Conservation (phyloP, 805 yeast species). For the Metschnikowia henanensis region DNA sequence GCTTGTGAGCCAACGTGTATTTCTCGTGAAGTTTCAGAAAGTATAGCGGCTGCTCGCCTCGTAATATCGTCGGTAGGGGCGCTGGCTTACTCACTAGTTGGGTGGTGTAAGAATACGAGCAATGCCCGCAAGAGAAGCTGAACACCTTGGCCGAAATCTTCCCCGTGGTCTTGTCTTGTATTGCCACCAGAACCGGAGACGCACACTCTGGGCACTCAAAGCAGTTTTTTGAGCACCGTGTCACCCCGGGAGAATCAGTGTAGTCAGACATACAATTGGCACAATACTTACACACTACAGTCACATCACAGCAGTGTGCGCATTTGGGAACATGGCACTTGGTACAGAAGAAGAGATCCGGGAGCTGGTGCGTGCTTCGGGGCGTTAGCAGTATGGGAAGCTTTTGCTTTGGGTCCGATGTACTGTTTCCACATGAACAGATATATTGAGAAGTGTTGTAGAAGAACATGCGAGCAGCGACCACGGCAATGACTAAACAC, state of each 20-base stretch:
- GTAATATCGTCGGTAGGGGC: constrained; percentile 16
- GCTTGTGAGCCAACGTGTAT: constrained; percentile 6
- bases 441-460: constrained; percentile 13
- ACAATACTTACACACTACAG: constrained; percentile 34
- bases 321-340: constrained; percentile 34
- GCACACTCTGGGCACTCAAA: constrained; percentile 39
- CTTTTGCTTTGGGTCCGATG: background rate
- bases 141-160: constrained; percentile 14
- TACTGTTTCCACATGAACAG: constrained; percentile 15
- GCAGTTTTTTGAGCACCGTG: constrained; percentile 38
- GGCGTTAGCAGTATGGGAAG: constrained; percentile 6
- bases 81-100: constrained; percentile 17
- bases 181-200: constrained; percentile 25
- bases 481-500: background rate
- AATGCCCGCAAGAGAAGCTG: constrained; percentile 14
- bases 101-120: constrained; percentile 16
- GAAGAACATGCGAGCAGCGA: constrained; percentile 9
- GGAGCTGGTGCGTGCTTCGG: constrained; percentile 16
- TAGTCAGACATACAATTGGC: constrained; percentile 38
- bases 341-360: constrained; percentile 38
- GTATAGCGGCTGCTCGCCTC: constrained; percentile 10
- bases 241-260: constrained; percentile 21
- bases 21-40: constrained; percentile 14
- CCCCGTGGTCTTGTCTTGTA: constrained; percentile 15
- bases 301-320: constrained; percentile 24